Percentiles rank a stretch among this genome's conserved stretches.
Conservation (phyloP, 2,329 filamentous ascomycete species). For the Talaromyces sp. region DNA sequence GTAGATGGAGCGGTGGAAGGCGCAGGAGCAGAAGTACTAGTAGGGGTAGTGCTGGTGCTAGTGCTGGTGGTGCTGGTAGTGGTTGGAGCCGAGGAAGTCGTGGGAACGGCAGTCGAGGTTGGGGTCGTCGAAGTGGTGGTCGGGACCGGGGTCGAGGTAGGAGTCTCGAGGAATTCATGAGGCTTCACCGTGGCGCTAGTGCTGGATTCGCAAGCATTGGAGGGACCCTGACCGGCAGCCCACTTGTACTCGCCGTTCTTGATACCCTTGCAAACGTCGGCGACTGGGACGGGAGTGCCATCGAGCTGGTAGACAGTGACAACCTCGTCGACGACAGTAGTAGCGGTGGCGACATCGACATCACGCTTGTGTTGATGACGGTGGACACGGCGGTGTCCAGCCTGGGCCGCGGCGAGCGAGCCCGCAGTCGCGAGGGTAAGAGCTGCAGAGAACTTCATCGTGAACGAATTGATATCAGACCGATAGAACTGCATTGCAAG, state of each 20-base stretch:
- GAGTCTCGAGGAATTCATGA: constrained; percentile 46
- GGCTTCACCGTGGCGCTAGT: constrained; percentile 28
- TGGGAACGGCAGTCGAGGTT: constrained; percentile 14
- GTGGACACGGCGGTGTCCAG: constrained; percentile 37
- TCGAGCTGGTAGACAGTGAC: constrained; percentile 68
- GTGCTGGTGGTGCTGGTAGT: constrained; percentile 14
- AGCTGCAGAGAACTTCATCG: constrained; percentile 38
- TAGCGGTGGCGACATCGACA: constrained; percentile 40
- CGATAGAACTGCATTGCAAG: background rate
- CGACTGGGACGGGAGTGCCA: constrained; percentile 51
- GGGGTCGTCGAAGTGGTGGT: constrained; percentile 8
- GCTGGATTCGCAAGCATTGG: constrained; percentile 43
- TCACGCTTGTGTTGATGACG: constrained; percentile 36
- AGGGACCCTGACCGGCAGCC: constrained; percentile 56
- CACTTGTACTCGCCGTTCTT: constrained; percentile 60
- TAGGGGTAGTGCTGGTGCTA: constrained; percentile 9
- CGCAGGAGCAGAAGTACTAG: constrained; percentile 14
- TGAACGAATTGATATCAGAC: constrained; percentile 7
- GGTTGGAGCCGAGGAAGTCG: constrained; percentile 19
- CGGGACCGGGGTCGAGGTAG: constrained; percentile 5
- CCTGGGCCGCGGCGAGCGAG: constrained; percentile 36
- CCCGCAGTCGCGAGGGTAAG: constrained; percentile 38
- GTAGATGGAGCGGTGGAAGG: constrained; percentile 9
- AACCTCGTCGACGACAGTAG: constrained; percentile 55
- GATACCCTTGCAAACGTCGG: constrained; percentile 67